Conservation (phyloP, 1,139 yeast species). For the Pichia cactophila region DNA sequence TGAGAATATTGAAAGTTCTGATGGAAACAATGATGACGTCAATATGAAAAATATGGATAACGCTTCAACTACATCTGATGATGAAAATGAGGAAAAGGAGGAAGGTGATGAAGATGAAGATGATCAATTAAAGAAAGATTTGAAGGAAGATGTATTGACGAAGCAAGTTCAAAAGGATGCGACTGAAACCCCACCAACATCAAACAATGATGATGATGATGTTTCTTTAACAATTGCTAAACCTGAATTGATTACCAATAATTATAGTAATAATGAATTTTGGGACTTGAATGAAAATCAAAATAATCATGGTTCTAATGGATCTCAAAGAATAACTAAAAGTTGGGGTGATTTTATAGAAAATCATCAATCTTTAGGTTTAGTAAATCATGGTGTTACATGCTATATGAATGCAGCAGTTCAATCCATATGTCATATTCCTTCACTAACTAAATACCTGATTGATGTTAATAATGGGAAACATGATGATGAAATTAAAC, state of each 20-base stretch:
- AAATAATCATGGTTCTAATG: constrained; percentile 54
- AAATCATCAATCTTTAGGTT: constrained; percentile 57
- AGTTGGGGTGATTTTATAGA: constrained; percentile 48
- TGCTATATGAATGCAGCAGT: constrained; percentile 95
- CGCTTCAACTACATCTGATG: not conserved
- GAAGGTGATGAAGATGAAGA: constrained; percentile 24
- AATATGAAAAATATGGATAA: constrained; percentile 1
- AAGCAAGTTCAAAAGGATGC: constrained; percentile 11
- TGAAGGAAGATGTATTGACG: constrained; percentile 17
- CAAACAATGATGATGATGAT: constrained; percentile 34
- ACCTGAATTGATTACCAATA: constrained; percentile 14
- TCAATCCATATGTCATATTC: constrained; percentile 82
- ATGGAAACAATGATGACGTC: constrained; percentile 2
- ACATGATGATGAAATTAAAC: constrained; percentile 37
- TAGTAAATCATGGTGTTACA: constrained; percentile 88
- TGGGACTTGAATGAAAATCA: constrained; percentile 45
- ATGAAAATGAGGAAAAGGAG: constrained; percentile 19
- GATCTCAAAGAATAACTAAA: constrained; percentile 46
- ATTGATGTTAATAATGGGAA: constrained; percentile 53
- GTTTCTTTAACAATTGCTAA: constrained; percentile 8
- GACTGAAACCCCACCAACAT: constrained; percentile 36
- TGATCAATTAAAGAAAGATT: constrained; percentile 29
- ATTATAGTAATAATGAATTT: constrained; percentile 30
- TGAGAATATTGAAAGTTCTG: not conserved
- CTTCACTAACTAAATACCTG: constrained; percentile 82